Base-by-base conservation (phyloP, 1,284 basidiomycete species). In the Uromyces viciae-fabae region DNA sequence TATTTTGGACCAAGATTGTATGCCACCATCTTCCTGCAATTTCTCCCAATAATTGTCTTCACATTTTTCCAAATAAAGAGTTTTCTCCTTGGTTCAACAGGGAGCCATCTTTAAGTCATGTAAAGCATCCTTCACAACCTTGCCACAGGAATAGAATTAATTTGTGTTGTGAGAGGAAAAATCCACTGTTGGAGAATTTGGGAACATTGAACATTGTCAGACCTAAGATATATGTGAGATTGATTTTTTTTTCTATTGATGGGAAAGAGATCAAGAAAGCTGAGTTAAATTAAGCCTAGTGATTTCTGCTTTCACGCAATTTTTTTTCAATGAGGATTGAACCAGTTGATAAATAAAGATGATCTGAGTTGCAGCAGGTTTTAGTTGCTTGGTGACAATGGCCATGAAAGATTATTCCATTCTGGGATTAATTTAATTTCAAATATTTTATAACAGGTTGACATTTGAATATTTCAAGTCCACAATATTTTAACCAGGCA, bases 321-420 rank as follows among this genome's bases (percentile, higher is more conserved):
- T 43, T 77, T 77, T 43, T 77, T 77, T 14, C 62, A 42, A 31
- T 40, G 25, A 3, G 43, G 75, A 40, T 77, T 77, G 22, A 77
- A 77, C 75, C 75, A 77, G 28, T 77, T 46, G 33, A 68, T 31
- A 56, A 68, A 68, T 25, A 77, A 49, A 5, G 75, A 77, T 25
- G 68, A 68, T 9, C 28, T 40, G 4, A 75, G 72, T 19, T 75
- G 31, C 28, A 75, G 33, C 15, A 54, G 52, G 52, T 56, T 19
- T n/a, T 19, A 19, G 9, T 46, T 28, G 19, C 22, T 19, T 8
- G 52, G 52, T n/a, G 22, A 19, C 22, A n/a, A 28, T 31, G 60
- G 36, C 60, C 60, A 64, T 11, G 22, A 25, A 17, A 64, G 19
- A 22, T 31, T 31, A 3, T 33, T 9, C 60, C 60, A 33, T 5